Evolutionary conservation across 78 protist species (phyloP).

Genomic region (Neovahlkampfia damariscottae): DNA sequence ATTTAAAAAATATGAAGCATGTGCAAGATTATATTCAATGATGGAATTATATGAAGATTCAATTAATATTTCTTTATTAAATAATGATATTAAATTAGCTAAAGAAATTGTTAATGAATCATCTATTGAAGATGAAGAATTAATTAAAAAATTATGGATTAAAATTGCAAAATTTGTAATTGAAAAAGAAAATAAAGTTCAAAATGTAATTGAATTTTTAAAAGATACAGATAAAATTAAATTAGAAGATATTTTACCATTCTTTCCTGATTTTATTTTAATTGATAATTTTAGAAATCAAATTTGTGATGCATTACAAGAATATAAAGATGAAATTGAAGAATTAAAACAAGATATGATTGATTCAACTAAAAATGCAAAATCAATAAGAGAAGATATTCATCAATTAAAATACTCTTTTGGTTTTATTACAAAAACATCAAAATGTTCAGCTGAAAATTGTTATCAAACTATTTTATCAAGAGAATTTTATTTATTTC

Average conservation of each 20-base stretch:
- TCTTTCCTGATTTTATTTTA: conserved; percentile 78
- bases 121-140: conserved; percentile 55
- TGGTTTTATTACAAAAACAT: conserved; percentile 40
- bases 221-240: conserved; percentile 43
- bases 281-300: conserved; percentile 83
- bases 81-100: conserved; percentile 62
- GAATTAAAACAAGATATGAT: conserved; percentile 70
- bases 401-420: conserved; percentile 51
- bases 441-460: conserved; percentile 43
- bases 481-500: conserved; percentile 64
- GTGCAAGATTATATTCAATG: conserved; percentile 63
- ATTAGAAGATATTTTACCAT: conserved; percentile 87
- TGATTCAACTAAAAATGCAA: conserved; percentile 65
- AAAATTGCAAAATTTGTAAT: conserved; percentile 70
- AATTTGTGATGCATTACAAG: conserved; percentile 64
- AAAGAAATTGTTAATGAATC: conserved; percentile 42
- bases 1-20: conserved; percentile 51
- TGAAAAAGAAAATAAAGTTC: conserved; percentile 40
- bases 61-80: conserved; percentile 57
- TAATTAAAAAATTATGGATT: conserved; percentile 76
- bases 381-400: conserved; percentile 68
- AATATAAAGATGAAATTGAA: conserved; percentile 64
- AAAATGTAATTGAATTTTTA: conserved; percentile 66
- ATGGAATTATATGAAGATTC: conserved; percentile 89
- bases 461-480: conserved; percentile 51